Base-by-base conservation (phyloP, 768 basidiomycete species). In the Mycena metata region DNA sequence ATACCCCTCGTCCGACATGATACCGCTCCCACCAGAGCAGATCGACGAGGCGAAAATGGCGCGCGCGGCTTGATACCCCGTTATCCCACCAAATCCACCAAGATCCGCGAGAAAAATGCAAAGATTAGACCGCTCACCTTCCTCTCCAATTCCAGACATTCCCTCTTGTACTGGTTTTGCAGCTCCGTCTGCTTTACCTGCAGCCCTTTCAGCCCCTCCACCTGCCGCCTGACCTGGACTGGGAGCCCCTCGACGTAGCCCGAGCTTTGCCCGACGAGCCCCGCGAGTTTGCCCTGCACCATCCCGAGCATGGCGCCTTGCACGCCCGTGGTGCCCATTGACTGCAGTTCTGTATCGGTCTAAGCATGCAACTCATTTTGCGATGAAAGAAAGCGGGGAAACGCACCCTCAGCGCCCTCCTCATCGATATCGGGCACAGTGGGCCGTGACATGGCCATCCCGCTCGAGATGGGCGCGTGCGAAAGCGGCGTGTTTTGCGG, bases 211-310 rank as follows among this genome's bases (percentile, higher is more conserved):
- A 99, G 85, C 17, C 90, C 97, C 81, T 96, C 94, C 74, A 99
- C 82, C 75, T 90, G 93, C 79, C 89, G 84, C 82, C 93, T 93
- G 75, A 96, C 89, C 49, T 91, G 89, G 51, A 85, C 81, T 13
- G 96, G 93, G 57, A 99, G 88, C 74, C 84, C 86, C 83, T 98
- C 96, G 83, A 99, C 89, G 83, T 99, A 99, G 16, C 96, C 96
- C 16, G 95, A 96, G 76, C 94, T 95, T 79, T 90, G 91, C 55
- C 97, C 97, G 70, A 98, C 83, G 42, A 99, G 90, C 73, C 85
- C 85, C 41, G 90, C 89, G 69, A 99, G 92, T 80, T 90, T 92
- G 72, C 91, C 91, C 71, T 98, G 95, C 16, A 99, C 95, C 79
- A 99, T 86, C 59, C 89, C 91, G 49, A 95, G 83, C 84, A 95